These are phyloP conservation scores for Colletotrichum sp. DNA, from an alignment of 2,329 filamentous ascomycete genomes.

Conservation along the genomic window DNA sequence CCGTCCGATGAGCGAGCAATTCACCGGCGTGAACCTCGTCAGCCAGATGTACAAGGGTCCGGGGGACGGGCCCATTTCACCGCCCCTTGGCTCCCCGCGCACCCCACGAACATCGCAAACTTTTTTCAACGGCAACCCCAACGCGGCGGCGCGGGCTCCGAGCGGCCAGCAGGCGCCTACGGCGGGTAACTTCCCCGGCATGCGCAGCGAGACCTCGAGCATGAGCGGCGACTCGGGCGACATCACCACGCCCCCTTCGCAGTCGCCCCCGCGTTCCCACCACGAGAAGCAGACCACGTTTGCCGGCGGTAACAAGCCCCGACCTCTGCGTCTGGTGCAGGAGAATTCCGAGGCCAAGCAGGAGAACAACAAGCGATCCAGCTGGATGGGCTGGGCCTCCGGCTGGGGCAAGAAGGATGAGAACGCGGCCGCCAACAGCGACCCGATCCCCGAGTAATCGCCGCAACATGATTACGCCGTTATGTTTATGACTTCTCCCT, in stretches of 20 bases:
- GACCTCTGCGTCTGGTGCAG: slow-evolving; percentile 86
- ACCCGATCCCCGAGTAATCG: slow-evolving; percentile 22
- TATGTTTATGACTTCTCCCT: slow-evolving; percentile 17
- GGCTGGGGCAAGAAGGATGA: slow-evolving; percentile 59
- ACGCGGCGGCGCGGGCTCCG: slow-evolving; percentile 56
- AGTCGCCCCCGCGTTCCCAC: slow-evolving; percentile 59
- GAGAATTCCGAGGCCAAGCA: slow-evolving; percentile 65
- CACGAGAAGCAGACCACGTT: slow-evolving; percentile 63
- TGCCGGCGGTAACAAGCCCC: slow-evolving; percentile 74
- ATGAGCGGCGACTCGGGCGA: slow-evolving; percentile 71
- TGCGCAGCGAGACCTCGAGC: slow-evolving; percentile 68
- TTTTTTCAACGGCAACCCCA: slow-evolving; percentile 67
- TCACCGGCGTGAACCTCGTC: slow-evolving; percentile 70
- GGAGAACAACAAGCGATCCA: slow-evolving; percentile 61
- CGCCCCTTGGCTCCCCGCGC: slow-evolving; percentile 61
- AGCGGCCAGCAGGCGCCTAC: slow-evolving; percentile 49
- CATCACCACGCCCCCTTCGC: slow-evolving; percentile 47
- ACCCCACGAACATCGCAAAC: slow-evolving; percentile 67
- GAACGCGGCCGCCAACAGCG: slow-evolving; percentile 15
- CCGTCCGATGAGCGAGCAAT: slow-evolving; percentile 69
- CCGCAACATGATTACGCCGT: slow-evolving; percentile 1
- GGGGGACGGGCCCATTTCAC: slow-evolving; percentile 63
- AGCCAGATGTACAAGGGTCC: slow-evolving; percentile 89
- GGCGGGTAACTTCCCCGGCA: slow-evolving; percentile 73
- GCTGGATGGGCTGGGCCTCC: slow-evolving; percentile 67